phyloP scores from a whole-genome alignment of 305 asterid genomes.

The Fraxinus sp. region DNA sequence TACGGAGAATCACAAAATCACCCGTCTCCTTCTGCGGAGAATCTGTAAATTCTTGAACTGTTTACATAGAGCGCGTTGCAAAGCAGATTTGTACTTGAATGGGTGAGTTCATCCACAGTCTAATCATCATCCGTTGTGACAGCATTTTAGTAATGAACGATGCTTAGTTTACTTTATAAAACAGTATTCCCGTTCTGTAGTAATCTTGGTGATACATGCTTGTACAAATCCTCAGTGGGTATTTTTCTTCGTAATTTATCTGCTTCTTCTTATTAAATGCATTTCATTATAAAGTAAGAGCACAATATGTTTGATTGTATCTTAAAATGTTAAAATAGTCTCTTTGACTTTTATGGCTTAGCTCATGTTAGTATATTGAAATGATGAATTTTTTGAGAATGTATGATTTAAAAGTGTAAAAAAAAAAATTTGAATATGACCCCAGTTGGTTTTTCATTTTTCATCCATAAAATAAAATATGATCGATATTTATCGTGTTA shows the following conservation, averaged over 20 bases:
- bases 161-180: neutral
- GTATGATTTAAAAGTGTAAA: too few relatives aligned
- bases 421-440: too few relatives aligned
- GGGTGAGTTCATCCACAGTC: neutral
- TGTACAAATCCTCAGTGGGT: neutral
- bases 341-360: too few relatives aligned
- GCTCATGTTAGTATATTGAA: too few relatives aligned
- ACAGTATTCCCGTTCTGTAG: neutral
- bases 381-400: too few relatives aligned
- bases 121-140: neutral
- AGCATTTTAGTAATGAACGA: neutral
- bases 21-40: neutral
- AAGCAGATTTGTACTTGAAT: neutral
- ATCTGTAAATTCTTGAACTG: neutral
- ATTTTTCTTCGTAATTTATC: neutral
- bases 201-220: neutral
- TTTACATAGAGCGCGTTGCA: neutral
- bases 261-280: neutral
- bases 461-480: too few relatives aligned
- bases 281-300: too few relatives aligned
- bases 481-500: too few relatives aligned
- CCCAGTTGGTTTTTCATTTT: too few relatives aligned
- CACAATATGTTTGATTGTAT: too few relatives aligned
- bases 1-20: neutral
- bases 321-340: too few relatives aligned